Conservation (phyloP, 2,329 filamentous ascomycete species). For the Lachnellula hyalina region DNA sequence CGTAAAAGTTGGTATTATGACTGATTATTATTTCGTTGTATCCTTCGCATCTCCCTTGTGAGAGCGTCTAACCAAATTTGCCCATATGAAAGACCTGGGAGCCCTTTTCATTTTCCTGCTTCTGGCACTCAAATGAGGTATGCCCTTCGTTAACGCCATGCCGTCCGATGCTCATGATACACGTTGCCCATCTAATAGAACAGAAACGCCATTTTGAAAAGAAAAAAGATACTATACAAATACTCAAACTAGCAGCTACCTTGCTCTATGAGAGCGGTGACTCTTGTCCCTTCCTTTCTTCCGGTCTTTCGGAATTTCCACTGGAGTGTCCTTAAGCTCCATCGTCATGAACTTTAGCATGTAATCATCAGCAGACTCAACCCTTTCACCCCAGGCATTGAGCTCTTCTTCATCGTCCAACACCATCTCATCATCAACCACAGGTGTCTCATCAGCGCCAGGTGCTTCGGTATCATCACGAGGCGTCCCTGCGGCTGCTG, state of each 20-base stretch:
- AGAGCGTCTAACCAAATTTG: neutral
- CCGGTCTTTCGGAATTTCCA: slow-evolving; percentile 61
- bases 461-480: slow-evolving; percentile 37
- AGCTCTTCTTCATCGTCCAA: slow-evolving; percentile 42
- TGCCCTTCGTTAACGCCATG: neutral
- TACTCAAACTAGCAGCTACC: slow-evolving; percentile 14
- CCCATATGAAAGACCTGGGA: neutral
- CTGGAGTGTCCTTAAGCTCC: slow-evolving; percentile 51
- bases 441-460: slow-evolving; percentile 29
- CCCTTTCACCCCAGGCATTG: slow-evolving; percentile 54
- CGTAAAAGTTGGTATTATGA: neutral
- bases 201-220: slow-evolving; percentile 5
- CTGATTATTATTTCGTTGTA: neutral
- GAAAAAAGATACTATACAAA: slow-evolving; percentile 19
- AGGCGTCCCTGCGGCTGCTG: slow-evolving; percentile 26
- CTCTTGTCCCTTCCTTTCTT: slow-evolving; percentile 36
- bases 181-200: slow-evolving; percentile 20
- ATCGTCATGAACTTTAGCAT: slow-evolving; percentile 66
- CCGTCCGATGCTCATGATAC: slow-evolving; percentile 19
- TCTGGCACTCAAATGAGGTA: slow-evolving; percentile 6
- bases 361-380: slow-evolving; percentile 67
- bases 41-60: neutral
- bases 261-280: slow-evolving; percentile 27
- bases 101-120: neutral
- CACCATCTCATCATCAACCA: slow-evolving; percentile 16